These are phyloP conservation scores for Daphne laureola DNA, from an alignment of 441 rosid genomes.

Conservation along the genomic window DNA sequence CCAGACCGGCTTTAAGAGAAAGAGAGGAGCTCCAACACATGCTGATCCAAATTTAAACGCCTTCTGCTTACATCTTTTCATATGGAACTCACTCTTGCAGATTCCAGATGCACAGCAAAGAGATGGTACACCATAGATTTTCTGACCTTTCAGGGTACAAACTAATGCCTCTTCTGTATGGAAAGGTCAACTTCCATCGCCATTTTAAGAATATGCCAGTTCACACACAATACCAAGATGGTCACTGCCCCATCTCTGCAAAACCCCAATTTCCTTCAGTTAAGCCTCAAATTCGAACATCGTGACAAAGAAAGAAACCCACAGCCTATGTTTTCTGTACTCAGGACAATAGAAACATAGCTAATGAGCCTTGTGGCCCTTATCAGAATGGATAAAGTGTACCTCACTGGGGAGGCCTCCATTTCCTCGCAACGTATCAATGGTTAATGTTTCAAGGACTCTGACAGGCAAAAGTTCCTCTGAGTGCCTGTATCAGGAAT, in stretches of 20 bases:
- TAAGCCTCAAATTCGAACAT: too few relatives aligned
- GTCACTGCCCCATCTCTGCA: conserved; percentile 94
- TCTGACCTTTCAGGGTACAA: neutral
- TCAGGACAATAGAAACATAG: too few relatives aligned
- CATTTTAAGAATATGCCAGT: conserved; percentile 50
- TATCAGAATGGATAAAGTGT: conserved; percentile 1
- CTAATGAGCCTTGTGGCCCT: too few relatives aligned
- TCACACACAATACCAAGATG: conserved; percentile 95
- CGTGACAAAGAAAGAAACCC: too few relatives aligned
- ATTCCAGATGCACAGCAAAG: neutral
- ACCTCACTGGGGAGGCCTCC: conserved; percentile 85
- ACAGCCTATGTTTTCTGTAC: too few relatives aligned
- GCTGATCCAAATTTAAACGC: too few relatives aligned
- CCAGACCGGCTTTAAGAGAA: too few relatives aligned
- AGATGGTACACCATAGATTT: conserved; percentile 3
- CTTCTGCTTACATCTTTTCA: too few relatives aligned
- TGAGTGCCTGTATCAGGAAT: conserved; percentile 56
- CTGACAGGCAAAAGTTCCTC: conserved; percentile 67
- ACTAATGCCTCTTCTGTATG: neutral
- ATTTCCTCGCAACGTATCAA: conserved; percentile 49
- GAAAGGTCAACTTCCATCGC: conserved; percentile 11
- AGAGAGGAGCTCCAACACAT: too few relatives aligned
- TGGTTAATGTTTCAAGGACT: conserved; percentile 88
- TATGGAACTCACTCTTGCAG: too few relatives aligned
- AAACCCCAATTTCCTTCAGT: conserved; percentile 9